Percentiles rank a stretch among this genome's conserved stretches.
These are phyloP conservation scores for Sporisorium scitamineum DNA, from an alignment of 1,284 basidiomycete genomes.

Conservation along the genomic window DNA sequence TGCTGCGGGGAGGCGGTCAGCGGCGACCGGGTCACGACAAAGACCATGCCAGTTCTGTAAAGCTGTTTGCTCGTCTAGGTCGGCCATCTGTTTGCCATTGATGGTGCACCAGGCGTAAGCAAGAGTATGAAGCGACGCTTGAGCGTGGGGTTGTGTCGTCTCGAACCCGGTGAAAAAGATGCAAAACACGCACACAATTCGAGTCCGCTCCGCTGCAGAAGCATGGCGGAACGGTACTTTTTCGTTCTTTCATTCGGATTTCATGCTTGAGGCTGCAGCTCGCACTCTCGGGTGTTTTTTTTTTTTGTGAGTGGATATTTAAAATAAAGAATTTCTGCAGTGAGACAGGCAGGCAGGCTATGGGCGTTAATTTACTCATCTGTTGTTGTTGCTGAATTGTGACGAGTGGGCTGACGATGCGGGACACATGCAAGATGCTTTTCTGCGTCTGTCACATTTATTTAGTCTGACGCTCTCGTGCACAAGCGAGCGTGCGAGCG, in stretches of 20 bases:
- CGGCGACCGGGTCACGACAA: too few species aligned
- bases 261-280: not conserved
- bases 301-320: not conserved
- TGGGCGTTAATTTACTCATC: not conserved
- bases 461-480: not conserved
- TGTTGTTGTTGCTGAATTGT: constrained; percentile 5
- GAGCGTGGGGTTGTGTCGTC: too few species aligned
- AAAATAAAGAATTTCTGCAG: not conserved
- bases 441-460: constrained; percentile 7
- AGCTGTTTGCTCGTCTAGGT: not conserved
- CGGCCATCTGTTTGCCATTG: not conserved
- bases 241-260: not conserved
- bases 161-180: not conserved
- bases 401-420: constrained; percentile 4
- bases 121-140: not conserved
- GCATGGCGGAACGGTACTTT: not conserved
- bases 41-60: too few species aligned
- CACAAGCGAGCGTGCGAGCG: not conserved
- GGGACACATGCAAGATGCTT: not conserved
- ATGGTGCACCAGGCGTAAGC: not conserved
- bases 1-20: too few species aligned
- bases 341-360: not conserved
- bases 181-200: not conserved
- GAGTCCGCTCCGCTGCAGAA: not conserved
- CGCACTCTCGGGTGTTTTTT: not conserved